Evolutionary conservation across 305 asterid genomes (phyloP).

Genomic region (Ruellia speciosa): DNA sequence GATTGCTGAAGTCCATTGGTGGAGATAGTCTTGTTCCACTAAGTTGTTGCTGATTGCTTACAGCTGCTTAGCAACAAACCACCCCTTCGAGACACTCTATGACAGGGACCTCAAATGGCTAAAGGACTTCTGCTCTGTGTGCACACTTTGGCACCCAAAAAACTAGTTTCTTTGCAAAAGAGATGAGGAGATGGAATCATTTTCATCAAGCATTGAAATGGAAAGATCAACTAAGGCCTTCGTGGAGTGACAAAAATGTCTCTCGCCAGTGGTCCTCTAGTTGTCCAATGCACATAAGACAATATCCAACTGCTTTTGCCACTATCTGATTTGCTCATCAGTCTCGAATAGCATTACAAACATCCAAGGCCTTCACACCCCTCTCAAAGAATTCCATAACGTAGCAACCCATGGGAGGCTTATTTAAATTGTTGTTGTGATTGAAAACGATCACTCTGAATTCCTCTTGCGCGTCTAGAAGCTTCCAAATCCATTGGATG

Average conservation of each 20-base stretch:
- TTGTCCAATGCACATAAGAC: slow-evolving; percentile 57
- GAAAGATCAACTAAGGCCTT: slow-evolving; percentile 70
- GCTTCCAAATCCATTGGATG: slow-evolving; percentile 61
- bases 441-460: slow-evolving; percentile 49
- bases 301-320: slow-evolving; percentile 79
- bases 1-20: not conserved
- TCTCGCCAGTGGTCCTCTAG: slow-evolving; percentile 61
- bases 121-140: slow-evolving; percentile 37
- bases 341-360: slow-evolving; percentile 83
- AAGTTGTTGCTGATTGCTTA: slow-evolving; percentile 71
- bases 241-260: slow-evolving; percentile 81
- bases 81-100: slow-evolving; percentile 78
- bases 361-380: slow-evolving; percentile 72
- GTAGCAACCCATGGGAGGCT: slow-evolving; percentile 52
- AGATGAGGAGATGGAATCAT: slow-evolving; percentile 28
- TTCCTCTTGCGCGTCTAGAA: slow-evolving; percentile 67
- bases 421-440: slow-evolving; percentile 30
- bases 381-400: slow-evolving; percentile 63
- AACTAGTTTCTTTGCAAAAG: slow-evolving; percentile 60
- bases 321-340: slow-evolving; percentile 75
- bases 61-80: slow-evolving; percentile 85
- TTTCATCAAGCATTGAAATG: slow-evolving; percentile 68
- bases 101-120: slow-evolving; percentile 66
- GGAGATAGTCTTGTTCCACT: slow-evolving; percentile 34
- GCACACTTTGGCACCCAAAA: slow-evolving; percentile 48